phyloP scores from a whole-genome alignment of 352 stramenopile species.

The Peronosclerospora sorghi region DNA sequence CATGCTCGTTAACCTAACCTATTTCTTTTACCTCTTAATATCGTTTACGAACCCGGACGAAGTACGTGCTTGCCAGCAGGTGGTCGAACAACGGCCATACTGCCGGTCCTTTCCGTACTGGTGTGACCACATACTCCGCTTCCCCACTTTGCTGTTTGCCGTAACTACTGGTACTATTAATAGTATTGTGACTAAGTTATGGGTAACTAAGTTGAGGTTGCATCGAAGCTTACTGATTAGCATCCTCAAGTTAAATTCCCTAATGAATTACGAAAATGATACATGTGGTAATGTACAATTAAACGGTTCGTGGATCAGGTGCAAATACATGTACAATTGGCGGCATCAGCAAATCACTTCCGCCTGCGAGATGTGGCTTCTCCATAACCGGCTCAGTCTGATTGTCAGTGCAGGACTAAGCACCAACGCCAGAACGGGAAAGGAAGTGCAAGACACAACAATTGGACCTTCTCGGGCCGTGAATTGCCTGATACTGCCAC shows the following conservation, averaged over 20 bases:
- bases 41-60: not conserved
- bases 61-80: slow-evolving; percentile 21
- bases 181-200: too few relatives aligned
- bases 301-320: too few relatives aligned
- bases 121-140: not conserved
- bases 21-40: too few relatives aligned
- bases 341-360: slow-evolving; percentile 23
- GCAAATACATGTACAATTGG: slow-evolving; percentile 14
- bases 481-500: not conserved
- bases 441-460: slow-evolving; percentile 25
- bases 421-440: slow-evolving; percentile 27
- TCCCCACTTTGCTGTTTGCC: too few relatives aligned
- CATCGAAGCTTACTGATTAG: too few relatives aligned
- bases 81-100: slow-evolving; percentile 2
- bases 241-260: too few relatives aligned
- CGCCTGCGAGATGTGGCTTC: slow-evolving; percentile 13
- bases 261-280: too few relatives aligned
- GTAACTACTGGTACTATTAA: too few relatives aligned
- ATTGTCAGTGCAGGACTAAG: slow-evolving; percentile 8
- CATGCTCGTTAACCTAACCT: too few relatives aligned
- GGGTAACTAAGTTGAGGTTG: too few relatives aligned
- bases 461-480: slow-evolving; percentile 16
- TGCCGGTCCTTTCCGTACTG: slow-evolving; percentile 8
- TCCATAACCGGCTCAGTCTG: slow-evolving; percentile 15
- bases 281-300: too few relatives aligned